Evolutionary conservation across 2,329 filamentous ascomycete species (phyloP), one percentile per base, ranked within the genome.

Genomic region (Periglandula ipomoeae): DNA sequence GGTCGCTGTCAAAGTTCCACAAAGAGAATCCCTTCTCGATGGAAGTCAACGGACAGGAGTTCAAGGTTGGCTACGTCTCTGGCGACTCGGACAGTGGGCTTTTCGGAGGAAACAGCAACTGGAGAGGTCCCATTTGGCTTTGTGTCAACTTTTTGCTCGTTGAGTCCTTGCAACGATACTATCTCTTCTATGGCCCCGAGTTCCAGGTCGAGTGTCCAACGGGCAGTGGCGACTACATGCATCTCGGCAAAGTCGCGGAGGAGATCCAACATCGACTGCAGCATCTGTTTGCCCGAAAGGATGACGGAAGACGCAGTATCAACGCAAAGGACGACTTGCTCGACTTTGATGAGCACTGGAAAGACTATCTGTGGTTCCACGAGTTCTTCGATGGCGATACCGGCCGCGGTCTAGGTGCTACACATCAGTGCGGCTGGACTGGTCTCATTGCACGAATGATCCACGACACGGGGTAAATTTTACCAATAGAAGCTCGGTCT

Each of bases 101-200:
- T 5, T 97, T 97, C 61, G 91, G 91, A 47, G 91, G 91, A 56
- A 97, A 97, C 76, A 95, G 89, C 66, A 97, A 97, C 68, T 97
- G 91, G 91, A 82, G 91, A 70, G 91, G 86, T 1, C 91, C 93
- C 0, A 91, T 95, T 58, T 97, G 91, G 91, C 76, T 96, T 44
- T 93, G 89, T 53, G 89, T 95, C 70, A 97, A 97, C 69, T 96
- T 95, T 70, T 70, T 97, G 47, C 78, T 97, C 13, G 85, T 97
- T 37, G 91, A 97, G 66, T 91, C 90, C 6, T 78, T 96, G n/a
- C 87, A 95, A 59, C 79, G 91, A 27, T 97, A 95, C 73, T 94
- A 89, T 71, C 85, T 97, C 69, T 97, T 95, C 73, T 96, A 97
- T 62, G 91, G 91, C 52, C 85, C 87, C 51, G 79, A 82, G 15